Percentiles rank a stretch among this genome's conserved stretches.
Evolutionary conservation across 2,329 filamentous ascomycete genomes (phyloP).

Genomic region (Aureobasidium zeae): DNA sequence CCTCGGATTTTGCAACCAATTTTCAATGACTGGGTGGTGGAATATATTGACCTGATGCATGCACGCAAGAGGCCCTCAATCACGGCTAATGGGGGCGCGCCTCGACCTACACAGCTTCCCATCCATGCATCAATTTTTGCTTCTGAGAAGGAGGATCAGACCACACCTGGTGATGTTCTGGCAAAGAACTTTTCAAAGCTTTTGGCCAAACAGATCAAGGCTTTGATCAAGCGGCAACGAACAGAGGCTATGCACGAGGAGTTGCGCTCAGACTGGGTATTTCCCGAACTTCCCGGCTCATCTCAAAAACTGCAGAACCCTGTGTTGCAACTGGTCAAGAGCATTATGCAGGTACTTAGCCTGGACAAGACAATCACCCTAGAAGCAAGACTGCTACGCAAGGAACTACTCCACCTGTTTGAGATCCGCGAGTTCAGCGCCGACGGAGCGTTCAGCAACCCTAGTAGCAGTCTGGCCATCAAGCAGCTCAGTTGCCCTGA

Average conservation of each 20-base stretch:
- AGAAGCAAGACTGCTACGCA: constrained; percentile 78
- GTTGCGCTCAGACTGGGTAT: constrained; percentile 75
- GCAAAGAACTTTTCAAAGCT: constrained; percentile 81
- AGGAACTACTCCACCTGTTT: constrained; percentile 80
- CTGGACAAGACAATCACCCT: constrained; percentile 85
- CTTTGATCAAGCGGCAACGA: constrained; percentile 75
- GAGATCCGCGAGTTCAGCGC: constrained; percentile 89
- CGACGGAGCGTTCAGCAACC: constrained; percentile 81
- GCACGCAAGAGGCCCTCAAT: constrained; percentile 59
- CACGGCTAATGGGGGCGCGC: constrained; percentile 36
- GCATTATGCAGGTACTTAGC: constrained; percentile 81
- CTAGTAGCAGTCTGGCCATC: constrained; percentile 64
- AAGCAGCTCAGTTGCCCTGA: constrained; percentile 74
- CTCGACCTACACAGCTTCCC: constrained; percentile 52
- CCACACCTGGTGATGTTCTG: constrained; percentile 53
- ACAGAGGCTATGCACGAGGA: constrained; percentile 84
- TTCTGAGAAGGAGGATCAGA: constrained; percentile 50
- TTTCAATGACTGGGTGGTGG: constrained; percentile 87
- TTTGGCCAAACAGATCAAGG: constrained; percentile 76
- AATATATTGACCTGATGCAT: constrained; percentile 95
- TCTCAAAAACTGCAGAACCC: constrained; percentile 59
- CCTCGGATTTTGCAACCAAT: constrained; percentile 68
- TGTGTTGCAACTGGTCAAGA: constrained; percentile 82
- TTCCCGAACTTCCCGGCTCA: constrained; percentile 69
- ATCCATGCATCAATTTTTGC: constrained; percentile 45